Conservation (phyloP, 352 stramenopile genomes). For the Pythium angustatum region DNA sequence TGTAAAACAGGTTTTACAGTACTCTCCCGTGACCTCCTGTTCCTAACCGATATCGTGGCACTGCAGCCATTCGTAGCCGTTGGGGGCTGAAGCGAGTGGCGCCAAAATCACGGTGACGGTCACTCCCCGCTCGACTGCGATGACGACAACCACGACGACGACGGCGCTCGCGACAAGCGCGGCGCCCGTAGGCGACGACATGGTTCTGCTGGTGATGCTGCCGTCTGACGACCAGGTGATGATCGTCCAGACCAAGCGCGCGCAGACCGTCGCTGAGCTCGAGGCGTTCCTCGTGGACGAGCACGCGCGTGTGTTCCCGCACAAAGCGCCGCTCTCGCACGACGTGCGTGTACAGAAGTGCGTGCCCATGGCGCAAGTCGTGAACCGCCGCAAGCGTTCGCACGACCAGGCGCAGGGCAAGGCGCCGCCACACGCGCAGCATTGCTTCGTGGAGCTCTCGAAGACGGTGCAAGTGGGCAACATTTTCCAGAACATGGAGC, state of each 20-base stretch:
- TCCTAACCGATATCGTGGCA: not conserved
- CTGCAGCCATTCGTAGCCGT: not conserved
- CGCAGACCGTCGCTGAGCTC: slow-evolving; percentile 54
- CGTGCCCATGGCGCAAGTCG: slow-evolving; percentile 49
- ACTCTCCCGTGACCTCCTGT: too few species aligned
- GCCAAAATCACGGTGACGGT: too few species aligned
- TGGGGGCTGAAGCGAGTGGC: too few species aligned
- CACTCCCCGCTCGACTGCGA: not conserved
- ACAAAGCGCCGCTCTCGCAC: slow-evolving; percentile 40
- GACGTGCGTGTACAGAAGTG: slow-evolving; percentile 77
- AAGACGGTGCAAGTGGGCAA: slow-evolving; percentile 81
- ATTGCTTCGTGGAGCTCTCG: slow-evolving; percentile 71
- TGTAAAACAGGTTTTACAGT: too few species aligned
- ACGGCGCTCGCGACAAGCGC: not conserved
- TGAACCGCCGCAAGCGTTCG: slow-evolving; percentile 47
- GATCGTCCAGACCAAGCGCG: slow-evolving; percentile 56
- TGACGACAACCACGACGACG: not conserved
- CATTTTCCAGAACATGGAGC: slow-evolving; percentile 78
- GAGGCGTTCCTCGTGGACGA: slow-evolving; percentile 66
- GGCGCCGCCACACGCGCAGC: slow-evolving; percentile 25
- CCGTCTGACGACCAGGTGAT: slow-evolving; percentile 61
- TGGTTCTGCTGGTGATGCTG: slow-evolving; percentile 74
- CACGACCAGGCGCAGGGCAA: slow-evolving; percentile 21
- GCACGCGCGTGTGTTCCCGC: slow-evolving; percentile 63
- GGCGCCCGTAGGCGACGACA: slow-evolving; percentile 32